Evolutionary conservation across 208 protist species (phyloP).

Genomic region (Leishmania tropica): DNA sequence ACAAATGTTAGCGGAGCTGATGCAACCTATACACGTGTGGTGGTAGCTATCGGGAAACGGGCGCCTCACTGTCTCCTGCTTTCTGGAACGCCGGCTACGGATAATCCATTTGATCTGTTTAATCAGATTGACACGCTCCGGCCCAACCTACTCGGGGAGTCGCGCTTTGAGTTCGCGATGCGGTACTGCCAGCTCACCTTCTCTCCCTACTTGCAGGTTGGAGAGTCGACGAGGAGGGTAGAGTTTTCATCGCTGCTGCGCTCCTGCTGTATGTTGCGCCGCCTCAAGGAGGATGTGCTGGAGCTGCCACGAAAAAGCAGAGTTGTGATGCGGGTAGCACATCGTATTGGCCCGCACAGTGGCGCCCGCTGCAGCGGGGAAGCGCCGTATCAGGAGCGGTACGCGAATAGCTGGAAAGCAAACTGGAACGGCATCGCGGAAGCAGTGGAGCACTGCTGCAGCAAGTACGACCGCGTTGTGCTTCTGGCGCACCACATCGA

Average conservation of each 20-base stretch:
- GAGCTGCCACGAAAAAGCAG: constrained; percentile 77
- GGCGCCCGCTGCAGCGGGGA: not conserved
- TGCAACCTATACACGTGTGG: constrained; percentile 64
- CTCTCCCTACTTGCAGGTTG: constrained; percentile 57
- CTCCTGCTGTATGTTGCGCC: constrained; percentile 60
- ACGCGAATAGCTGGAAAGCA: constrained; percentile 54
- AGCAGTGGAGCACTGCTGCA: constrained; percentile 56
- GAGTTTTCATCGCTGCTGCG: constrained; percentile 60
- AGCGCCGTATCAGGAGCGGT: constrained; percentile 58
- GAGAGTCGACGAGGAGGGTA: constrained; percentile 38
- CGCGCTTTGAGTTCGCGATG: constrained; percentile 71
- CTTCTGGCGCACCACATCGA: constrained; percentile 82
- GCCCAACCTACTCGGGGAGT: constrained; percentile 55
- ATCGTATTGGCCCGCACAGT: not conserved
- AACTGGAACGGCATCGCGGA: constrained; percentile 66
- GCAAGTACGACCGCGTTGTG: constrained; percentile 65
- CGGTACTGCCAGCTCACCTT: constrained; percentile 64
- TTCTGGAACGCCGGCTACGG: constrained; percentile 66
- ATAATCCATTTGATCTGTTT: constrained; percentile 77
- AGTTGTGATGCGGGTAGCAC: constrained; percentile 59
- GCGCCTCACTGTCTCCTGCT: constrained; percentile 69
- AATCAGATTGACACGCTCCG: constrained; percentile 73
- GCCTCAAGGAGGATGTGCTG: constrained; percentile 72
- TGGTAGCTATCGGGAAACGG: constrained; percentile 42
- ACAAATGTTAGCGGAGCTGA: constrained; percentile 64